Base-by-base conservation (phyloP, 2,329 filamentous ascomycete species). In the Berkeleyomyces rouxiae region DNA sequence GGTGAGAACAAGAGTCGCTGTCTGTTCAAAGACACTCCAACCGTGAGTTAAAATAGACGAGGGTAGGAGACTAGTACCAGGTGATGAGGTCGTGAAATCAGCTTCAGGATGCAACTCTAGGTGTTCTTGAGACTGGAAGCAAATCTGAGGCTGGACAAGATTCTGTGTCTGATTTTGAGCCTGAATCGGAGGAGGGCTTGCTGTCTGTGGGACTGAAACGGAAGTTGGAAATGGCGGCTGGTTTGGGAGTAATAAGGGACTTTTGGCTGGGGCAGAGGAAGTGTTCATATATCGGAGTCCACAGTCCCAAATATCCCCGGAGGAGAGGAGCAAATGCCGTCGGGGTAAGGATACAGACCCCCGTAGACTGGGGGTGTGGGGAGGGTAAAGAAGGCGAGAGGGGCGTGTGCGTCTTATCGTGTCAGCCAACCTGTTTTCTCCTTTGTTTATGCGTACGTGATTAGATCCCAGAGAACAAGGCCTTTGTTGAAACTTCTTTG, bases 1-100 rank as follows among this genome's bases (percentile, higher is more conserved):
- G 13, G n/a, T 59, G 4, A 64, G 57, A 36, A 59, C 13, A 55
- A 64, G 53, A 11, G 60, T 61, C 16, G 59, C 59, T 46, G 40
- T 59, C 7, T 46, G 39, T 37, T 59, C 58, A 46, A 62, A 53
- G 11, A 59, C 7, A 39, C 13, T 37, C 51, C 51, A 55, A 13
- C 51, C 4, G 7, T n/a, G 4, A n/a, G 13, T 31, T n/a, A 36
- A n/a, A 47, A 39, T 1, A 60, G 43, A 60, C 36, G 23, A 13
- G 42, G 13, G 58, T 47, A 10, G 13, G 33, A 39, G 13, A 11
- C 23, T 58, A n/a, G 3, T 46, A n/a, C 7, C 16, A 7, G 42
- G 49, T n/a, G 23, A 6, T 33, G 37, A 36, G 11, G 49, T 33
- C 11, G 31, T 37, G n/a, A 36, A 55, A n/a, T 11, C 11, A n/a